Base-by-base conservation (phyloP, 2,329 filamentous ascomycete species). In the Plectosphaerella cucumerina region DNA sequence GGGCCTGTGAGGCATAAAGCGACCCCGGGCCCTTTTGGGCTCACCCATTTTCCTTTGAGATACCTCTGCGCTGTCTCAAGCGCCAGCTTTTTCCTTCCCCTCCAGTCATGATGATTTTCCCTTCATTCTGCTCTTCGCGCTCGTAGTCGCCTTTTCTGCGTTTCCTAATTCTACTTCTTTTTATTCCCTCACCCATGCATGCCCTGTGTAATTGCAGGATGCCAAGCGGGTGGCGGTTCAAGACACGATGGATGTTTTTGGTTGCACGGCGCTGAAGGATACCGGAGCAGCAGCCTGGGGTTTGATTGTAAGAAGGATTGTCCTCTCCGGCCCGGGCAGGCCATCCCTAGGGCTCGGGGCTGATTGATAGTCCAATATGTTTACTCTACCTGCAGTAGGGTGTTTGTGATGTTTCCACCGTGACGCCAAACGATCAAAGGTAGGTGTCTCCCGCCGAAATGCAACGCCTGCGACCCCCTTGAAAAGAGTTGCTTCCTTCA, bases 61-160 rank as follows among this genome's bases (percentile, higher is more conserved):
- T 31, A 31, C 26, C 26, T 31, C 9, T 11, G 26, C 26, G 26
- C 26, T 8, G 4, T 31, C 12, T 31, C n/a, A n/a, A 20, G 43
- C 18, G 12, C 26, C 44, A 26, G 41, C n/a, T n/a, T 20, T 22
- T 26, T 15, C 23, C 14, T 48, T 49, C 34, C 26, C 44, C 52
- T 23, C 34, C 18, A 31, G 23, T 6, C 51, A 48, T 53, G 33
- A 17, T 23, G 44, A 54, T 21, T 31, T 31, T 45, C 11, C 43
- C 48, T 41, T 48, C 37, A 35, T 52, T 39, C 44, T 37, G 26
- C 26, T 31, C 26, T 31, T 31, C 26, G 26, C 26, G 26, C 26
- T 11, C 26, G 26, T 31, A 31, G 26, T 31, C 26, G 26, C 26
- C 26, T 31, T 37, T 46, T 34, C 21, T 26, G 14, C 11, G 9